phyloP scores from a whole-genome alignment of 2,329 filamentous ascomycete genomes.

The Amauroascus niger region DNA sequence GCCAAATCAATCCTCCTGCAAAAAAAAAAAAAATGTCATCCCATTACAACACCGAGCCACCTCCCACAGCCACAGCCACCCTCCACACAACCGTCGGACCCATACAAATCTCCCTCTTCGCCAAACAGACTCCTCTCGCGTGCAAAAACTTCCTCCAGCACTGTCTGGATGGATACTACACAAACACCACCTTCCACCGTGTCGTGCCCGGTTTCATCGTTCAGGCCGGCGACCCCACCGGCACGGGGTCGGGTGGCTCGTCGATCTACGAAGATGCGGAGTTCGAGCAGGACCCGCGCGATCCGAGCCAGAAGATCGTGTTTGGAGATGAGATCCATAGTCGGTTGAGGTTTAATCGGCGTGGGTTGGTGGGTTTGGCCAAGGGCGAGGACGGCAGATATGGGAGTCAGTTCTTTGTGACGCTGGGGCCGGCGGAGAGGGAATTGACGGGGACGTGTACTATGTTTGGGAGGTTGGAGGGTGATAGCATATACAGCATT shows the following conservation, averaged over 20 bases:
- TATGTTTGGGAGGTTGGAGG: constrained; percentile 81
- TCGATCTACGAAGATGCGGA: constrained; percentile 72
- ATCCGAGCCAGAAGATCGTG: constrained; percentile 47
- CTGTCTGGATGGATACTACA: constrained; percentile 91
- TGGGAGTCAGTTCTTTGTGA: constrained; percentile 95
- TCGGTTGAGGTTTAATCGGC: constrained; percentile 81
- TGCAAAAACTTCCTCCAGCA: constrained; percentile 94
- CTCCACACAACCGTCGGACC: constrained; percentile 85
- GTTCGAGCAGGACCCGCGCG: constrained; percentile 45
- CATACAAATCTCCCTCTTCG: constrained; percentile 84
- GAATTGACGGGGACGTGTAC: constrained; percentile 87
- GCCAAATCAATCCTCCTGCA: background rate
- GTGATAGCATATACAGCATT: constrained; percentile 92
- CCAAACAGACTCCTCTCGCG: constrained; percentile 82
- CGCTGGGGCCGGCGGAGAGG: constrained; percentile 65
- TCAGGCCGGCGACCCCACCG: constrained; percentile 89
- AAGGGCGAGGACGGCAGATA: constrained; percentile 67
- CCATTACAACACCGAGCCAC: constrained; percentile 89
- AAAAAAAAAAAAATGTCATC: constrained; percentile 56
- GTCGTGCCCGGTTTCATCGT: constrained; percentile 85
- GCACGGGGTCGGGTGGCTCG: constrained; percentile 82
- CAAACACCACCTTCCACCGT: constrained; percentile 86
- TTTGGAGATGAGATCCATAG: constrained; percentile 89
- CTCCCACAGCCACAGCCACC: constrained; percentile 83
- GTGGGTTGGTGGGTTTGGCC: constrained; percentile 90